Evolutionary conservation across 805 yeast genomes (phyloP).

Genomic region (Wickerhamomyces strasburgensis): DNA sequence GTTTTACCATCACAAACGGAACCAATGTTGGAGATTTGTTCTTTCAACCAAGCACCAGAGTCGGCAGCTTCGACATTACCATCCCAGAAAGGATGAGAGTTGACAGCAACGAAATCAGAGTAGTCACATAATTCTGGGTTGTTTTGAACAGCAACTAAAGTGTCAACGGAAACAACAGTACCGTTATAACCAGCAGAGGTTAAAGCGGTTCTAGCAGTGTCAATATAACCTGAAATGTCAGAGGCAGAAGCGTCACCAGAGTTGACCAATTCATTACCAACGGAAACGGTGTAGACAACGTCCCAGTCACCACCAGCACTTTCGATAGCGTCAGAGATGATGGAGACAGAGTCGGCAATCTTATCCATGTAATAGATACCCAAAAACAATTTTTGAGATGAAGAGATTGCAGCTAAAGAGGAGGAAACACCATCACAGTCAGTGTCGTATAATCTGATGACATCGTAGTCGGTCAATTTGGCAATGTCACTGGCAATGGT

Average conservation of each 20-base stretch:
- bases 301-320: constrained; percentile 45
- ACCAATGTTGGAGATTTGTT: constrained; percentile 42
- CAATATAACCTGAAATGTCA: constrained; percentile 43
- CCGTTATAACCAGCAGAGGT: constrained; percentile 46
- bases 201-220: constrained; percentile 42
- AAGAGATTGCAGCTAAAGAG: constrained; percentile 42
- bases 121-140: constrained; percentile 50
- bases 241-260: constrained; percentile 41
- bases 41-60: constrained; percentile 48
- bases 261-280: constrained; percentile 65
- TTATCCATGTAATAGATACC: constrained; percentile 52
- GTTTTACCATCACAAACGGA: constrained; percentile 42
- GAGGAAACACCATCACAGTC: constrained; percentile 56
- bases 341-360: constrained; percentile 36
- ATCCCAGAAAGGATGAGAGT: constrained; percentile 64
- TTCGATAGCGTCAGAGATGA: constrained; percentile 41
- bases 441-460: constrained; percentile 58
- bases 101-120: constrained; percentile 62
- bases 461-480: constrained; percentile 37
- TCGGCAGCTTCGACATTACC: constrained; percentile 45
- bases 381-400: constrained; percentile 49
- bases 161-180: constrained; percentile 58
- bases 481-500: constrained; percentile 44
- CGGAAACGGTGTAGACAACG: constrained; percentile 52
- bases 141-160: constrained; percentile 51